Evolutionary conservation across 2,329 filamentous ascomycete species (phyloP).

Genomic region (Didymella exigua): DNA sequence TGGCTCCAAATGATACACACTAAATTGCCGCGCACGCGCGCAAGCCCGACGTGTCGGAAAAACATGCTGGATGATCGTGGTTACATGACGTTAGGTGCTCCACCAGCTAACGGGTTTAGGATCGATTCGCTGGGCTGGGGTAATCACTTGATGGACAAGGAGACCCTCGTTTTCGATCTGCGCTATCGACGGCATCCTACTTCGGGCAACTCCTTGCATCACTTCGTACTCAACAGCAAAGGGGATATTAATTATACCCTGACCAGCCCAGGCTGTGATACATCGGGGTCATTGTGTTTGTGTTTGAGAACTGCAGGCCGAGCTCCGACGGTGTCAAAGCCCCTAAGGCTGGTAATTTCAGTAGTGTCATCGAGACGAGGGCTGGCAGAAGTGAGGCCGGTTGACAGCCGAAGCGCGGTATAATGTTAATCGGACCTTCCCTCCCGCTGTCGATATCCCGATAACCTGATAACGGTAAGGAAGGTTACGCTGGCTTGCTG

Average conservation of each 20-base stretch:
- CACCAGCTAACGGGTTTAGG: neutral
- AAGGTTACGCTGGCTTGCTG: conserved; percentile 7
- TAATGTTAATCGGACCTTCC: conserved; percentile 8
- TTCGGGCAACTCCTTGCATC: conserved; percentile 1
- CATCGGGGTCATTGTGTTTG: neutral
- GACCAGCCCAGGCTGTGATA: neutral
- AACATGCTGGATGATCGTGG: conserved; percentile 6
- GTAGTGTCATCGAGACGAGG: neutral
- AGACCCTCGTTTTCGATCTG: conserved; percentile 2
- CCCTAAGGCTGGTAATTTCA: neutral
- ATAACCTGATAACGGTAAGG: neutral
- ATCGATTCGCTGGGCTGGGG: neutral
- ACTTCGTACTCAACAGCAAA: neutral
- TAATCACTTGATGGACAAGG: neutral
- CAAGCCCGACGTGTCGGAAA: conserved; percentile 14
- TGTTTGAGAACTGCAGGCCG: neutral
- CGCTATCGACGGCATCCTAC: conserved; percentile 1
- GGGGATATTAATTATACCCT: neutral
- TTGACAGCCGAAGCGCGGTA: neutral
- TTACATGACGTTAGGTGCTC: conserved; percentile 11
- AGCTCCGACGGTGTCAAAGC: neutral
- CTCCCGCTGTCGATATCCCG: neutral
- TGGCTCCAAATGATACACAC: neutral
- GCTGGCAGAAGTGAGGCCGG: conserved; percentile 8
- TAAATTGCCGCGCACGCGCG: conserved; percentile 16